Conservation (phyloP, 805 yeast species). For the Cyberlindnera xylosilytica region DNA sequence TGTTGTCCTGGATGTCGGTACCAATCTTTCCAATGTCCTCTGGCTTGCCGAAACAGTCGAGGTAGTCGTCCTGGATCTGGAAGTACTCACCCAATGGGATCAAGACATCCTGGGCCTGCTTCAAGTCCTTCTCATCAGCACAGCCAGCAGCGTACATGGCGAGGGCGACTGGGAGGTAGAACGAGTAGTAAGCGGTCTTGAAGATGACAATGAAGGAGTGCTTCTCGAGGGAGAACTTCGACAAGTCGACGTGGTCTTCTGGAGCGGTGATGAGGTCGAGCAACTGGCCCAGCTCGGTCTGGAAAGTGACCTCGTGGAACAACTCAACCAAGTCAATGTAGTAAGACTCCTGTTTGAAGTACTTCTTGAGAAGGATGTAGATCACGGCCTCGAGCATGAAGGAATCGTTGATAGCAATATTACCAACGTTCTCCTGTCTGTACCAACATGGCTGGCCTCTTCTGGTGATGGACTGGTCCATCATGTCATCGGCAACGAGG, state of each 20-base stretch:
- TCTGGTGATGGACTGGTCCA: constrained; percentile 95
- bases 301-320: constrained; percentile 96
- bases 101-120: constrained; percentile 83
- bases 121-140: constrained; percentile 64
- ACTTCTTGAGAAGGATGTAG: constrained; percentile 81
- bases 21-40: constrained; percentile 98
- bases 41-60: constrained; percentile 97
- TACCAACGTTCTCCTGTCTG: constrained; percentile 71
- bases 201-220: constrained; percentile 93
- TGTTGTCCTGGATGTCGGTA: constrained; percentile 96
- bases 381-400: constrained; percentile 96
- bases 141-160: constrained; percentile 93
- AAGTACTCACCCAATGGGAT: constrained; percentile 97
- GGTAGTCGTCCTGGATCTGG: constrained; percentile 97
- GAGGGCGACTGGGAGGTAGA: constrained; percentile 94
- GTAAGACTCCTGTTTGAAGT: constrained; percentile 77
- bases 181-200: constrained; percentile 97
- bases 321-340: constrained; percentile 89
- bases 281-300: constrained; percentile 96
- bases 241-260: constrained; percentile 87
- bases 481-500: constrained; percentile 96
- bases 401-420: constrained; percentile 95
- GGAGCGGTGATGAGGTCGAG: constrained; percentile 96
- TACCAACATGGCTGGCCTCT: constrained; percentile 99
- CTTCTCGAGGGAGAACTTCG: constrained; percentile 80